Evolutionary conservation across 2,329 filamentous ascomycete species (phyloP).

Genomic region (Talaromyces verruculosus): DNA sequence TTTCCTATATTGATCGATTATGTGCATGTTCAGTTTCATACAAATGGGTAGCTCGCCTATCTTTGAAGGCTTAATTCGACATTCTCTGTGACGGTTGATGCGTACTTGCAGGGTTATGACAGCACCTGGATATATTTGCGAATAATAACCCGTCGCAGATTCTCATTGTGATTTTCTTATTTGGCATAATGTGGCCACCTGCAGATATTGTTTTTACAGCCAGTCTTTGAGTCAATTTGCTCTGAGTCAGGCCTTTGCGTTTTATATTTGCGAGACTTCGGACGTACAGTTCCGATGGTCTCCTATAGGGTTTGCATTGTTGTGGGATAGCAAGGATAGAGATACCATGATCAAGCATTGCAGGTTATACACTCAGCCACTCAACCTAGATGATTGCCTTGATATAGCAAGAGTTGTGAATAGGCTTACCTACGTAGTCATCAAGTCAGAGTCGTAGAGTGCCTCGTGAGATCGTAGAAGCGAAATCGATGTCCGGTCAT

Average conservation of each 20-base stretch:
- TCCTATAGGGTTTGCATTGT: neutral
- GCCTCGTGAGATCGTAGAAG: neutral
- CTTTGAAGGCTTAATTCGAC: neutral
- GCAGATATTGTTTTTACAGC: neutral
- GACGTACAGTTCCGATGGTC: neutral
- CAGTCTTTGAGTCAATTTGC: neutral
- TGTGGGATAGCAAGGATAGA: slow-evolving; percentile 5
- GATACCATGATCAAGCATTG: slow-evolving; percentile 11
- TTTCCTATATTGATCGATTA: slow-evolving; percentile 1
- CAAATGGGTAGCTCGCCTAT: slow-evolving; percentile 1
- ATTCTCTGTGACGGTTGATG: neutral
- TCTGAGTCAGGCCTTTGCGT: slow-evolving; percentile 1
- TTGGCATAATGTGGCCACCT: slow-evolving; percentile 6
- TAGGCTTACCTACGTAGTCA: neutral
- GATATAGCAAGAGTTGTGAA: neutral
- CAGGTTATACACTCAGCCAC: neutral
- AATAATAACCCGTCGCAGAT: neutral
- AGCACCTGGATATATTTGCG: neutral
- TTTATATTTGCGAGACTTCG: neutral
- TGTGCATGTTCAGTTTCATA: neutral
- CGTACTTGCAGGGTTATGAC: neutral
- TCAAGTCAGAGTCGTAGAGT: neutral
- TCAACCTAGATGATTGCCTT: neutral
- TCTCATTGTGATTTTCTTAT: slow-evolving; percentile 10
- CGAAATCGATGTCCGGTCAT: neutral